phyloP scores from a whole-genome alignment of 257 asterid species.

The Echium plantagineum region DNA sequence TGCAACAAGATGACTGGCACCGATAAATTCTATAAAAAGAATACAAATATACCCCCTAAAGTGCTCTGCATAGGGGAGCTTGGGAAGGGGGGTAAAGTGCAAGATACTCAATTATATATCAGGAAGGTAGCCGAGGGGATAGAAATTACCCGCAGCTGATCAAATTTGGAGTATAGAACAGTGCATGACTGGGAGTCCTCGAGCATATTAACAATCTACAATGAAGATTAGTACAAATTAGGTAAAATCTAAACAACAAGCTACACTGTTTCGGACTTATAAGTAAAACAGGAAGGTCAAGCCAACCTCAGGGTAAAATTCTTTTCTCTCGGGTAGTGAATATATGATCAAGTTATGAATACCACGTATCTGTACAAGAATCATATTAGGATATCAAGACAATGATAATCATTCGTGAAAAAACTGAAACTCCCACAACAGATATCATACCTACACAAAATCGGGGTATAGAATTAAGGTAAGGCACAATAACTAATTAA shows the following conservation, averaged over 20 bases:
- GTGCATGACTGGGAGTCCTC: constrained; percentile 76
- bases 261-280: neutral
- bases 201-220: constrained; percentile 79
- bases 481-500: neutral
- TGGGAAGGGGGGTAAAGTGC: neutral
- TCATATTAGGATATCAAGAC: no score
- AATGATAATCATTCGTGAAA: no score
- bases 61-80: neutral
- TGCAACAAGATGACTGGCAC: neutral
- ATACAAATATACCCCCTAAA: neutral
- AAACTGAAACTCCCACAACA: no score
- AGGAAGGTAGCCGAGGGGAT: neutral
- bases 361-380: constrained; percentile 59
- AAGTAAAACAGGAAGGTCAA: neutral
- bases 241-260: neutral
- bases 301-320: constrained; percentile 86
- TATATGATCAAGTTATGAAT: constrained; percentile 62
- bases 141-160: constrained; percentile 57
- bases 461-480: no score
- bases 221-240: constrained; percentile 4
- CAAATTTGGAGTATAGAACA: constrained; percentile 71
- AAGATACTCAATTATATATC: neutral
- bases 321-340: constrained; percentile 92
- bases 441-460: no score
- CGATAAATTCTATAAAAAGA: neutral